A percentile compares a stretch with the other conserved stretches of the same genome.
These are phyloP conservation scores for Emericellopsis atlantica DNA, from an alignment of 2,329 filamentous ascomycete genomes.

Conservation along the genomic window DNA sequence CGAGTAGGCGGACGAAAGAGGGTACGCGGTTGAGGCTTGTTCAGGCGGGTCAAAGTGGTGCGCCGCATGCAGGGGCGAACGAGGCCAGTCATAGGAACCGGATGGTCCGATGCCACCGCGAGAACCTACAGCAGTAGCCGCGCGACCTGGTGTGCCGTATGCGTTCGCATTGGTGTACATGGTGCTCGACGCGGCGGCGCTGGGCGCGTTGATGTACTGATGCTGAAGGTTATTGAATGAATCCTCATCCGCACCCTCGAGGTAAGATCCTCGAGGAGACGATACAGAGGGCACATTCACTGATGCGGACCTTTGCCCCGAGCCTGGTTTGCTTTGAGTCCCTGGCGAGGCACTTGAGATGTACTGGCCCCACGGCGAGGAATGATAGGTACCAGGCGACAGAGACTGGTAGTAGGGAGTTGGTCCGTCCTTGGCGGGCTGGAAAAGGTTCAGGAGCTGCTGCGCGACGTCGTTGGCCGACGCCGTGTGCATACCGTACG, in stretches of 20 bases:
- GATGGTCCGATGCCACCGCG: not conserved
- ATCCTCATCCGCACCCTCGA: not conserved
- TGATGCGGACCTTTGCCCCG: not conserved
- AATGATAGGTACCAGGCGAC: not conserved
- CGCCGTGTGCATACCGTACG: slow-evolving; percentile 41
- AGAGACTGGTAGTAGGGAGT: slow-evolving; percentile 1
- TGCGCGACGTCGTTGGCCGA: slow-evolving; percentile 31
- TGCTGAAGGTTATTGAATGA: not conserved
- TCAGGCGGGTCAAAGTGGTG: not conserved
- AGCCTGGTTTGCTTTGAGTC: slow-evolving; percentile 5
- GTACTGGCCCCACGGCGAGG: not conserved
- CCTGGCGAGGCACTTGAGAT: slow-evolving; percentile 1
- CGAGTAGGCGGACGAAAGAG: slow-evolving; percentile 15
- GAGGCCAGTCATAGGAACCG: not conserved
- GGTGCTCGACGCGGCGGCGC: not conserved
- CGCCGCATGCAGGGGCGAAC: not conserved
- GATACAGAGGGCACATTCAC: no score
- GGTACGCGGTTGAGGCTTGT: not conserved
- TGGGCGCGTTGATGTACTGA: not conserved
- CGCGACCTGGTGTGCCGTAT: not conserved
- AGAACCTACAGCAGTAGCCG: not conserved
- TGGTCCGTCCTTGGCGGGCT: slow-evolving; percentile 1
- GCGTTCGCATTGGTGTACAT: no score
- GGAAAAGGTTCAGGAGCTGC: slow-evolving; percentile 2
- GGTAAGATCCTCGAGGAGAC: no score